phyloP scores from a whole-genome alignment of 768 basidiomycete genomes.

The Podaxis sp. region DNA sequence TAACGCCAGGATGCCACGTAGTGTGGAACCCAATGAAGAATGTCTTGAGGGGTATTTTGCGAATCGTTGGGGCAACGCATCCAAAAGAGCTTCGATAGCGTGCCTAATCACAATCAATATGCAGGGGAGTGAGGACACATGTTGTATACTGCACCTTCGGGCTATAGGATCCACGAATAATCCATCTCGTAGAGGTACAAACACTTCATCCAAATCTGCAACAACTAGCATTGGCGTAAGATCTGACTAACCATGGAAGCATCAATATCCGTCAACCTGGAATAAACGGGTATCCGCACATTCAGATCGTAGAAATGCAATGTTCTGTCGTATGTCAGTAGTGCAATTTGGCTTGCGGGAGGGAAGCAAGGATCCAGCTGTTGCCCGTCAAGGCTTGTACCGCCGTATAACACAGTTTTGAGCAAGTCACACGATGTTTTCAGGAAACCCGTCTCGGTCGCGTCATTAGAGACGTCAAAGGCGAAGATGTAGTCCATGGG shows the following conservation, averaged over 20 bases:
- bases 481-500: slow-evolving; percentile 82
- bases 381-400: slow-evolving; percentile 34
- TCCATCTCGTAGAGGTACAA: slow-evolving; percentile 67
- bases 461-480: slow-evolving; percentile 74
- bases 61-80: slow-evolving; percentile 59
- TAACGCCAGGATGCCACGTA: slow-evolving; percentile 67
- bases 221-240: slow-evolving; percentile 72
- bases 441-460: slow-evolving; percentile 68
- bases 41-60: slow-evolving; percentile 41
- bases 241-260: slow-evolving; percentile 36
- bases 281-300: slow-evolving; percentile 42
- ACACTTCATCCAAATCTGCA: slow-evolving; percentile 89
- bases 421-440: slow-evolving; percentile 61
- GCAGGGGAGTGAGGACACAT: not conserved
- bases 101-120: slow-evolving; percentile 31
- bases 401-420: slow-evolving; percentile 60
- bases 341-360: slow-evolving; percentile 53
- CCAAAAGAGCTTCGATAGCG: slow-evolving; percentile 63
- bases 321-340: slow-evolving; percentile 76
- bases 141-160: slow-evolving; percentile 51
- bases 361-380: slow-evolving; percentile 49
- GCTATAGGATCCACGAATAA: slow-evolving; percentile 74
- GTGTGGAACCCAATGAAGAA: slow-evolving; percentile 74
- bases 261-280: slow-evolving; percentile 15
- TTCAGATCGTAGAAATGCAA: slow-evolving; percentile 89